These are phyloP conservation scores for Aspergillus fructus DNA, from an alignment of 2,329 filamentous ascomycete species.

Conservation along the genomic window DNA sequence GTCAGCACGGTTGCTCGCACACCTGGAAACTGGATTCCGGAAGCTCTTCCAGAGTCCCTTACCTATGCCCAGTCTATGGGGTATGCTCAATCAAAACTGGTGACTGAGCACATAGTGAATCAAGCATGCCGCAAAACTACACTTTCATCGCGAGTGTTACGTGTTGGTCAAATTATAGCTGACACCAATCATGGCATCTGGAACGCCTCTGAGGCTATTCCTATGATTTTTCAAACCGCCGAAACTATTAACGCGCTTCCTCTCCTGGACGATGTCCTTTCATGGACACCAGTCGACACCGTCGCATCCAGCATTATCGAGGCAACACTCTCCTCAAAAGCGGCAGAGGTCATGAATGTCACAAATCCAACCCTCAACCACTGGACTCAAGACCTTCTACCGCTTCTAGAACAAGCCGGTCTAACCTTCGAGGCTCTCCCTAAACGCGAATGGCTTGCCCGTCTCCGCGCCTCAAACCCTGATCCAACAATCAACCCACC, in stretches of 20 bases:
- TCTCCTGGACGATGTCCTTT: constrained; percentile 41
- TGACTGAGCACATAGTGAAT: constrained; percentile 31
- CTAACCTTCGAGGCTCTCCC: constrained; percentile 28
- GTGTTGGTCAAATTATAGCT: constrained; percentile 36
- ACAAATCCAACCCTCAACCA: constrained; percentile 50
- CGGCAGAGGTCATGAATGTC: constrained; percentile 41
- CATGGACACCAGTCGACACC: constrained; percentile 47
- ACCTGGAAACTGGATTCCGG: constrained; percentile 4
- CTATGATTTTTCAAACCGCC: constrained; percentile 49
- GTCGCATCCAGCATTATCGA: constrained; percentile 38
- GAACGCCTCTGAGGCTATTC: constrained; percentile 16
- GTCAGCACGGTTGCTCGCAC: constrained; percentile 20
- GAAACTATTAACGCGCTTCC: constrained; percentile 47
- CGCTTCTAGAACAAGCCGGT: constrained; percentile 50
- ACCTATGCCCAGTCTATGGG: constrained; percentile 25
- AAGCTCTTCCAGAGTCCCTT: constrained; percentile 4
- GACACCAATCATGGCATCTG: constrained; percentile 24
- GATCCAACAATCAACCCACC: constrained; percentile 52
- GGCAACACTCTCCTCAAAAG: constrained; percentile 17
- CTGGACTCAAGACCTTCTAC: constrained; percentile 49
- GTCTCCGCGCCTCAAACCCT: constrained; percentile 45
- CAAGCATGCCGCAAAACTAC: constrained; percentile 17
- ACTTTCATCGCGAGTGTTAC: constrained; percentile 23
- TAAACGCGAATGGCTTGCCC: constrained; percentile 28
- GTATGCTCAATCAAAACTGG: constrained; percentile 35